phyloP scores from a whole-genome alignment of 768 basidiomycete genomes.

The Mycena metata region DNA sequence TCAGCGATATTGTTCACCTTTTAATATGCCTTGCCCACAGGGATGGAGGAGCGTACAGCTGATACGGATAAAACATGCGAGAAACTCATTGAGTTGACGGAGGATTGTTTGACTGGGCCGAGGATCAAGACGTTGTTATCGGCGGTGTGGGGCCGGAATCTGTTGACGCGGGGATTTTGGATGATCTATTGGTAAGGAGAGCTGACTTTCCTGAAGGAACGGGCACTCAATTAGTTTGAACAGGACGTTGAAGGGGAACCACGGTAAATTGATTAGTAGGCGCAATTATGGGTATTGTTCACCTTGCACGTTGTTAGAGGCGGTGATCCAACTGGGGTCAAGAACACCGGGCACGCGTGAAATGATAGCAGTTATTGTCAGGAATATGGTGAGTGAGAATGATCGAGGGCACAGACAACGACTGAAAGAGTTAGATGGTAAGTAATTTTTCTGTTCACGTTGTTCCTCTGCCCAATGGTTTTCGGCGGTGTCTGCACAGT shows the following conservation, averaged over 20 bases:
- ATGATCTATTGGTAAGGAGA: not conserved
- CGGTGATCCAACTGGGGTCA: not conserved
- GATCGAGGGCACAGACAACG: too few relatives aligned
- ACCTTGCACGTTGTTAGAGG: not conserved
- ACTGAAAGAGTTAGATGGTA: not conserved
- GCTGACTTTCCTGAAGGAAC: not conserved
- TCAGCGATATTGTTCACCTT: not conserved
- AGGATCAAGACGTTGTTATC: not conserved
- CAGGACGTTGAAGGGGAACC: not conserved
- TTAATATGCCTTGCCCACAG: not conserved
- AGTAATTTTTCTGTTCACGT: not conserved
- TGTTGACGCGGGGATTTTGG: not conserved
- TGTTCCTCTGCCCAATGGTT: not conserved
- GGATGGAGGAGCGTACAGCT: not conserved
- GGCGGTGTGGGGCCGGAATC: too few relatives aligned
- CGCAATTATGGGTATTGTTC: not conserved
- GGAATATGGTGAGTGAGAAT: not conserved
- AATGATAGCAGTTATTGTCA: not conserved
- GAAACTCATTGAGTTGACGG: conserved; percentile 5
- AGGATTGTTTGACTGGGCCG: conserved; percentile 2
- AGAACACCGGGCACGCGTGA: not conserved
- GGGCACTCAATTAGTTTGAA: not conserved
- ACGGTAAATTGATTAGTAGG: not conserved
- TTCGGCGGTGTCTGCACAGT: not conserved
- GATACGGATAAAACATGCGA: not conserved